Conservation (phyloP, 345 rosid genomes). For the Lepidium aucheri region DNA sequence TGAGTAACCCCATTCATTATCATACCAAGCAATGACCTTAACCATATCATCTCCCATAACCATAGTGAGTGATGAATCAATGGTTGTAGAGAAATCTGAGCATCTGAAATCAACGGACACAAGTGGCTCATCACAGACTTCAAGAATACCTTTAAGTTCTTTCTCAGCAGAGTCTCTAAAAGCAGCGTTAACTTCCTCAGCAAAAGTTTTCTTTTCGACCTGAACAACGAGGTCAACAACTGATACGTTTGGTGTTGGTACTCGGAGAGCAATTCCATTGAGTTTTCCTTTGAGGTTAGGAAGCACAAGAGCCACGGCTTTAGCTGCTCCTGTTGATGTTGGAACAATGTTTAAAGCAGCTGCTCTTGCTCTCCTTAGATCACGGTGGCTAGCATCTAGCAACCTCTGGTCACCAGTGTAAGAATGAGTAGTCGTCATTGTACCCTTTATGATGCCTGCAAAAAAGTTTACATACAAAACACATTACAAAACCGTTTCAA, state of each 20-base stretch:
- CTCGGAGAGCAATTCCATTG: conserved; percentile 92
- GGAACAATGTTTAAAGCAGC: conserved; percentile 96
- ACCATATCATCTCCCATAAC: conserved; percentile 99
- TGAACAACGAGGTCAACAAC: conserved; percentile 92
- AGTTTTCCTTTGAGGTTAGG: conserved; percentile 90
- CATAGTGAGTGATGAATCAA: conserved; percentile 87
- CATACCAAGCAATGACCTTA: conserved; percentile 97
- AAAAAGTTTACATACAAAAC: background rate
- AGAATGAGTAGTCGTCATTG: conserved; percentile 98
- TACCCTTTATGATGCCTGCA: conserved; percentile 90
- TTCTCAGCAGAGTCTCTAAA: conserved; percentile 79
- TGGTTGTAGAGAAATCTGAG: conserved; percentile 67
- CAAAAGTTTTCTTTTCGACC: conserved; percentile 85
- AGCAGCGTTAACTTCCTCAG: conserved; percentile 90
- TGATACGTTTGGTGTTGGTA: conserved; percentile 93
- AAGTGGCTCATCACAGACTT: conserved; percentile 90
- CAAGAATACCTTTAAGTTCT: conserved; percentile 73
- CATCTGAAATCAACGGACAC: conserved; percentile 95
- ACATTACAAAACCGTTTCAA: background rate
- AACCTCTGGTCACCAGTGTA: conserved; percentile 97
- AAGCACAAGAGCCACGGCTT: conserved; percentile 92
- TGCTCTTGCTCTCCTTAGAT: conserved; percentile 91
- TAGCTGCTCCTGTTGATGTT: conserved; percentile 93
- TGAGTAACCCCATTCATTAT: conserved; percentile 98
- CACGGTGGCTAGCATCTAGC: conserved; percentile 93